These are phyloP conservation scores for Wallacemonas sp. DNA, from an alignment of 208 protist genomes.

Conservation along the genomic window DNA sequence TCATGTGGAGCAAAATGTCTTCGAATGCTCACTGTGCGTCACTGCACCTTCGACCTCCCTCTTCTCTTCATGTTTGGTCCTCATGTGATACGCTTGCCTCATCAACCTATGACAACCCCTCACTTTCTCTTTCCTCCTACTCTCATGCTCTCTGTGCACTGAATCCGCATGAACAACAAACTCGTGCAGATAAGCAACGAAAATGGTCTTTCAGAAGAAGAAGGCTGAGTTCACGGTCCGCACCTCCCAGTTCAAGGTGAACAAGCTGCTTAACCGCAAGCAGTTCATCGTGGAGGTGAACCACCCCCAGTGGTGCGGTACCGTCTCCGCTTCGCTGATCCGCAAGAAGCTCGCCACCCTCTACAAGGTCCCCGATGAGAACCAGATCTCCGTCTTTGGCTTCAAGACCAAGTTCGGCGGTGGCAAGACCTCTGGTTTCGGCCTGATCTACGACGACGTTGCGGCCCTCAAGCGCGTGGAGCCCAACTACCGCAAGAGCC, in stretches of 20 bases:
- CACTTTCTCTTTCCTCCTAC: too few species aligned
- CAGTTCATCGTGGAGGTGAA: constrained; percentile 98
- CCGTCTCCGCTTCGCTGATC: constrained; percentile 94
- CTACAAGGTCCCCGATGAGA: constrained; percentile 97
- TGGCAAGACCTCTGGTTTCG: constrained; percentile 98
- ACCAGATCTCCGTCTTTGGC: constrained; percentile 96
- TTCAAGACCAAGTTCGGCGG: constrained; percentile 99
- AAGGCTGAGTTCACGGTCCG: constrained; percentile 90
- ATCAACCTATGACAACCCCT: too few species aligned
- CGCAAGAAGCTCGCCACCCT: constrained; percentile 95
- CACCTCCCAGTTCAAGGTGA: constrained; percentile 99
- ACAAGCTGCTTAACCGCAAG: constrained; percentile 99
- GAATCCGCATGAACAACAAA: too few species aligned
- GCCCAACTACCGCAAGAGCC: constrained; percentile 97
- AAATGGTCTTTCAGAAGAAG: constrained; percentile 93
- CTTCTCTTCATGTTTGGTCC: too few species aligned
- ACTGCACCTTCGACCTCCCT: too few species aligned
- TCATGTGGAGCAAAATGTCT: too few species aligned
- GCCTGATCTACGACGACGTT: constrained; percentile 99
- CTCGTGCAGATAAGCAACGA: not conserved
- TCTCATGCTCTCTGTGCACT: too few species aligned
- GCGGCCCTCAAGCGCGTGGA: constrained; percentile 96
- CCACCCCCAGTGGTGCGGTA: constrained; percentile 87
- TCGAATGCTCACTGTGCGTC: too few species aligned
- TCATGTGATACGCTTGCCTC: too few species aligned